A percentile compares a stretch with the other conserved stretches of the same genome.
These are phyloP conservation scores for Clonostachys solani DNA, from an alignment of 2,329 filamentous ascomycete genomes.

Conservation along the genomic window DNA sequence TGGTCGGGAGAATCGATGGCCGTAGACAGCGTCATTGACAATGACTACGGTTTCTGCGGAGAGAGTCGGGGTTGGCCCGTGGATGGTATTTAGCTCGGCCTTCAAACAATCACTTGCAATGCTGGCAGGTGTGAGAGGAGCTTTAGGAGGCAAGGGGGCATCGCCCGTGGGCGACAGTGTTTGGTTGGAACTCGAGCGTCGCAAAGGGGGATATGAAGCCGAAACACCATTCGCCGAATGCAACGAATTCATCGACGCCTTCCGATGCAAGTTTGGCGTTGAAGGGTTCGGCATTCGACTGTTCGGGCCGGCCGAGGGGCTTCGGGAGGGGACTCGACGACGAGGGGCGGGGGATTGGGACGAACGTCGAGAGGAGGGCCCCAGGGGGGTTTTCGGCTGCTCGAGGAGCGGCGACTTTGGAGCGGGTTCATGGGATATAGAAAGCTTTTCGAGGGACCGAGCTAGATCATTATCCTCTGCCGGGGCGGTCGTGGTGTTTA, in stretches of 20 bases:
- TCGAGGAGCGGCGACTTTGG: conserved; percentile 5
- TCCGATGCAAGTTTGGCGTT: conserved; percentile 48
- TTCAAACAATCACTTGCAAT: conserved; percentile 67
- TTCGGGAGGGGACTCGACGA: conserved; percentile 29
- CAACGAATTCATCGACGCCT: conserved; percentile 54
- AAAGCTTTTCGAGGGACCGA: conserved; percentile 38
- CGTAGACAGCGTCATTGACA: conserved; percentile 90
- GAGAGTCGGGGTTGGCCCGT: conserved; percentile 32
- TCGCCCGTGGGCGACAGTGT: conserved; percentile 33
- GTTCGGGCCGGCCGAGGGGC: conserved; percentile 25
- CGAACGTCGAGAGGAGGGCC: conserved; percentile 26
- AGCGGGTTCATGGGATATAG: conserved; percentile 24
- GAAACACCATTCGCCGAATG: conserved; percentile 39
- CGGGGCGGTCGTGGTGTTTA: conserved; percentile 13
- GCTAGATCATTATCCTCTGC: conserved; percentile 27
- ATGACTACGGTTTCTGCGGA: conserved; percentile 70
- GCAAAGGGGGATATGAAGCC: conserved; percentile 30
- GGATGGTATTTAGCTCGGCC: conserved; percentile 63
- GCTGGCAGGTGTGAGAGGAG: conserved; percentile 40
- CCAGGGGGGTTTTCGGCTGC: conserved; percentile 23
- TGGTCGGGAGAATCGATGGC: conserved; percentile 84
- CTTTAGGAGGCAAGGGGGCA: conserved; percentile 23
- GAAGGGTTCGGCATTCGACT: too few species aligned
- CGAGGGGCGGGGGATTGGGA: conserved; percentile 39
- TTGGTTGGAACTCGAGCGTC: conserved; percentile 43